phyloP scores from a whole-genome alignment of 208 protist species.

The Novymonas esmeraldas region DNA sequence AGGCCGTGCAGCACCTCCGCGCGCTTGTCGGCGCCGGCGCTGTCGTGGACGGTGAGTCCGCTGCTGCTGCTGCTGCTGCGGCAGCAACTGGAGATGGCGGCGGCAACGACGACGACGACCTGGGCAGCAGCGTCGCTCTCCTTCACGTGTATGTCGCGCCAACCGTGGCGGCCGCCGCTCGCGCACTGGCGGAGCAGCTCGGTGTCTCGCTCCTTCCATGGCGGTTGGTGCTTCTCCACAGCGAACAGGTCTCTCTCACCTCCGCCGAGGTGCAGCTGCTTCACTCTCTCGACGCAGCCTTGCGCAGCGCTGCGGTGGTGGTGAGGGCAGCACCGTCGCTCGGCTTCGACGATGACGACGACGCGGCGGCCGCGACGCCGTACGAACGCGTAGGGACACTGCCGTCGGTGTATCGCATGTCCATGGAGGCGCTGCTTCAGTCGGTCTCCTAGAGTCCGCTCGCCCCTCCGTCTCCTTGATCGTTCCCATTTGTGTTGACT shows the following conservation, averaged over 20 bases:
- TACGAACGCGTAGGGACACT: background rate
- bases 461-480: too few species aligned
- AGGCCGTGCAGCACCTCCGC: conserved; percentile 17
- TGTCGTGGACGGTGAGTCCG: background rate
- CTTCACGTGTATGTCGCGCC: conserved; percentile 6
- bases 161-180: conserved; percentile 34
- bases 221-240: conserved; percentile 11
- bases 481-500: too few species aligned
- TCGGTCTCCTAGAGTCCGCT: background rate
- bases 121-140: background rate
- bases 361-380: background rate
- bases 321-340: too few species aligned
- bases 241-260: conserved; percentile 1
- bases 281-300: conserved; percentile 11
- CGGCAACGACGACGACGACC: background rate
- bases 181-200: conserved; percentile 43
- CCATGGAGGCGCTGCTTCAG: background rate
- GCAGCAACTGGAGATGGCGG: too few species aligned
- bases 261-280: conserved; percentile 16
- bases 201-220: conserved; percentile 31
- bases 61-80: too few species aligned
- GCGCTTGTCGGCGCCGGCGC: conserved; percentile 1
- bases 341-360: too few species aligned
- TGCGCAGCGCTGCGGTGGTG: conserved; percentile 13
- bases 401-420: background rate